Evolutionary conservation across 2,329 filamentous ascomycete species (phyloP).

Genomic region (Sclerotinia glacialis): DNA sequence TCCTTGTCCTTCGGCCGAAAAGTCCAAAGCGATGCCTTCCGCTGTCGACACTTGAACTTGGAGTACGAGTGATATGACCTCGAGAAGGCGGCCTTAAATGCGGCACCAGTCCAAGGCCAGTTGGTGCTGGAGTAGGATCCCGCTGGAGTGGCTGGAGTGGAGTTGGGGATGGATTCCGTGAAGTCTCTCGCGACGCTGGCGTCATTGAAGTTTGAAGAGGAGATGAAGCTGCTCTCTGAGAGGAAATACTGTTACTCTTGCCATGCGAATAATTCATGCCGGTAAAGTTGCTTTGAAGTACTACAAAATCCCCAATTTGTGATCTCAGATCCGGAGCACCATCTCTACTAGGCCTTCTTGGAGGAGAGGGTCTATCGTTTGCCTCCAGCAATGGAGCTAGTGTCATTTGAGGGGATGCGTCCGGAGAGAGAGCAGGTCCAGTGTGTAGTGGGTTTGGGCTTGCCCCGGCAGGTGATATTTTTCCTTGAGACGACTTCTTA

Average conservation of each 20-base stretch:
- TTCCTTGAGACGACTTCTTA: slow-evolving; percentile 41
- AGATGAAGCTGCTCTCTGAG: slow-evolving; percentile 29
- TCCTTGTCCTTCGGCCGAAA: slow-evolving; percentile 71
- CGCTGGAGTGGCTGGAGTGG: slow-evolving; percentile 37
- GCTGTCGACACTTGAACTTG: slow-evolving; percentile 56
- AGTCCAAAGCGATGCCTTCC: slow-evolving; percentile 70
- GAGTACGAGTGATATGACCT: slow-evolving; percentile 44
- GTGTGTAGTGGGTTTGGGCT: slow-evolving; percentile 30
- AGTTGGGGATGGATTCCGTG: slow-evolving; percentile 39
- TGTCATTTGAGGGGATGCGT: neutral
- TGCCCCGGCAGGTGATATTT: slow-evolving; percentile 44
- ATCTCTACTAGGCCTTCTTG: slow-evolving; percentile 64
- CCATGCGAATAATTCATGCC: slow-evolving; percentile 31
- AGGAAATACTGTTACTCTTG: slow-evolving; percentile 31
- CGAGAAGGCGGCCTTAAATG: slow-evolving; percentile 37
- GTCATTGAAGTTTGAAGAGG: slow-evolving; percentile 39
- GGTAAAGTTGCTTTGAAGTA: slow-evolving; percentile 61
- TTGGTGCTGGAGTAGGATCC: slow-evolving; percentile 34
- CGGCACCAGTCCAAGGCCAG: slow-evolving; percentile 38
- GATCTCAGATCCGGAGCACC: slow-evolving; percentile 61
- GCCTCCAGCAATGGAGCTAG: neutral
- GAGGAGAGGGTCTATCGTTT: slow-evolving; percentile 38
- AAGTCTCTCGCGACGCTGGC: slow-evolving; percentile 38
- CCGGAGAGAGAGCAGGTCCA: neutral
- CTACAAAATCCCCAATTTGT: slow-evolving; percentile 51